Evolutionary conservation across 345 rosid genomes (phyloP).

Genomic region (Dimocarpus longan): DNA sequence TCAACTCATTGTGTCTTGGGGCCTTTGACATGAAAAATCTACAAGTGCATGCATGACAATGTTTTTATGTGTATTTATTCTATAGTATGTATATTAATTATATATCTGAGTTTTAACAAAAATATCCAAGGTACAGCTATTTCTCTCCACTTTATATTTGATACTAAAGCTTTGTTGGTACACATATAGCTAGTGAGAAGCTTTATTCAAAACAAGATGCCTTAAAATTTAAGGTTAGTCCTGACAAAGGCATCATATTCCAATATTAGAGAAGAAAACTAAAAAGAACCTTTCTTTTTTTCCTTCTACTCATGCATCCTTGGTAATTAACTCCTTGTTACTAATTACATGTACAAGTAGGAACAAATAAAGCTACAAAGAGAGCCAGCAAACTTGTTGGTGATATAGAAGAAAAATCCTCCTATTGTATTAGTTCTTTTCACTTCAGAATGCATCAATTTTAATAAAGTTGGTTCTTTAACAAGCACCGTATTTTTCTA

Average conservation of each 20-base stretch:
- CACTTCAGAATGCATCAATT: too few relatives aligned
- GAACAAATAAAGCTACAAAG: background rate
- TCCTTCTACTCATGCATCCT: background rate
- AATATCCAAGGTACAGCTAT: background rate
- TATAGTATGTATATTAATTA: background rate
- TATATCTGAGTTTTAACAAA: background rate
- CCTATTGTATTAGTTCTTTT: too few relatives aligned
- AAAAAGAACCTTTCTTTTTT: background rate
- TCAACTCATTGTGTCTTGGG: background rate
- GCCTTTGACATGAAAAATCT: background rate
- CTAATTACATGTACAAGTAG: background rate
- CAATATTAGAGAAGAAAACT: background rate
- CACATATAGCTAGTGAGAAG: background rate
- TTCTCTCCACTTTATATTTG: background rate
- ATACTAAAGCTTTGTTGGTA: slow-evolving; percentile 3
- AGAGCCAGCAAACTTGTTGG: too few relatives aligned
- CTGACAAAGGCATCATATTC: slow-evolving; percentile 24
- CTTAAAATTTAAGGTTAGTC: slow-evolving; percentile 20
- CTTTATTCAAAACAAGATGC: slow-evolving; percentile 24
- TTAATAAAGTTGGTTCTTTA: too few relatives aligned
- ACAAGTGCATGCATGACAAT: background rate
- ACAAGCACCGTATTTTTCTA: too few relatives aligned
- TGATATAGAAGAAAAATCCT: too few relatives aligned
- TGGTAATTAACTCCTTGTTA: background rate
- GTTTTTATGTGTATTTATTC: background rate